Evolutionary conservation across 1,284 basidiomycete species (phyloP), one percentile per base, ranked within the genome.

Genomic region (Trichosporon sp.): DNA sequence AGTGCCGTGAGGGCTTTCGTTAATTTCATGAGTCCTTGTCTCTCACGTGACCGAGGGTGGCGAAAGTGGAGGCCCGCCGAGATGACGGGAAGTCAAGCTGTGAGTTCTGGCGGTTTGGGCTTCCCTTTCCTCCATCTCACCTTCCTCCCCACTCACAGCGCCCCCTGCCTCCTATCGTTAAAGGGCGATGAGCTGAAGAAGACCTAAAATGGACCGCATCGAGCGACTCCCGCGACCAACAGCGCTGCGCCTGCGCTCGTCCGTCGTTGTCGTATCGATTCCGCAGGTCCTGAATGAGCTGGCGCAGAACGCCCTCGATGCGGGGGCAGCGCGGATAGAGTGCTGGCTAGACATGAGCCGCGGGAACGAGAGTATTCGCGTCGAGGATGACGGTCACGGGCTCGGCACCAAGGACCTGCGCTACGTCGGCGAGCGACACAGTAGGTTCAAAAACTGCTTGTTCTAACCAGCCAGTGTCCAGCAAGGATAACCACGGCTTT

Each of bases 331-430:
- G 3, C 69, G 73, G 4, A 77, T 86, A 31, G 76, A 80, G 29
- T 74, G 82, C 31, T 76, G 77, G 56, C 64, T 86, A 31, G 76
- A 82, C 67, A 73, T 83, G 29, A 87, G 62, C 87, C 89, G 67
- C 92, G 92, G 92, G 83, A 64, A 67, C 9, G 75, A 77, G 71
- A 74, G 86, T 12, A 89, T 92, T 74, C 90, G 91, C 87, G 91
- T 95, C 6, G 86, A 87, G 73, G 94, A 97, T 82, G 87, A 96
- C 78, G 94, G 94, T 0, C 73, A 73, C 58, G 94, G 94, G 1
- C 90, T 97, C 63, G 83, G 81, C 34, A 87, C 85, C 75, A 86
- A 87, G 11, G 87, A 87, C 0, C 81, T 95, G 73, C 83, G 78
- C 27, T 72, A 83, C 12, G 82, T 95, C 15, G 88, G 87, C 2